Conservation (phyloP, 2,329 filamentous ascomycete genomes). For the Herpotrichia juniperi region DNA sequence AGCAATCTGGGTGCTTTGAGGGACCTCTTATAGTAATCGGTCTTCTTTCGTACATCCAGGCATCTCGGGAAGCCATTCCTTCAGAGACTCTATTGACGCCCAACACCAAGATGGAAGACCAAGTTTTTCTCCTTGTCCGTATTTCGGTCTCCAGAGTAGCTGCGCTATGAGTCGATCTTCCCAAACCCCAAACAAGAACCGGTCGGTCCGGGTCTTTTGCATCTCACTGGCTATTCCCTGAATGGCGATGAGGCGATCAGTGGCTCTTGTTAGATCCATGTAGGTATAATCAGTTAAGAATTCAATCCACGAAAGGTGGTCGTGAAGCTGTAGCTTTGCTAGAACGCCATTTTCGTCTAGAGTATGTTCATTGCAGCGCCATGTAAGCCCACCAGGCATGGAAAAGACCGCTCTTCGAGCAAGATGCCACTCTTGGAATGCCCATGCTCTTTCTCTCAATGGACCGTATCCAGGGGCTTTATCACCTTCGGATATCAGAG, state of each 20-base stretch:
- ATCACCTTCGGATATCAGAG: neutral
- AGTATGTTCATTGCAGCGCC: neutral
- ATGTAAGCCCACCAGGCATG: slow-evolving; percentile 4
- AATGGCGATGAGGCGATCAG: slow-evolving; percentile 4
- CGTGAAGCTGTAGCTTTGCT: neutral
- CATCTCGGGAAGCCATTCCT: neutral
- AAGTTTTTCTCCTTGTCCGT: neutral
- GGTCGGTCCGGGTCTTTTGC: neutral
- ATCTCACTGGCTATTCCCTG: slow-evolving; percentile 1
- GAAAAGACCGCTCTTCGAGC: neutral
- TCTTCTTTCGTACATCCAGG: no score
- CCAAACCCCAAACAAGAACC: slow-evolving; percentile 5
- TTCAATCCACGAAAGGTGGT: neutral
- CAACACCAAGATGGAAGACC: slow-evolving; percentile 7
- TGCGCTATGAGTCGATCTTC: neutral
- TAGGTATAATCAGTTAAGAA: neutral
- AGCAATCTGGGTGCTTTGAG: neutral
- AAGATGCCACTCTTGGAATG: slow-evolving; percentile 7
- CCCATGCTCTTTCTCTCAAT: slow-evolving; percentile 5
- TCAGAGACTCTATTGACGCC: neutral
- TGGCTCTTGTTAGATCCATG: neutral
- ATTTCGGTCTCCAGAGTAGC: slow-evolving; percentile 2
- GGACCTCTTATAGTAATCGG: neutral
- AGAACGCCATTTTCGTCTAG: neutral
- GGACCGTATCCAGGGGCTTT: neutral